Evolutionary conservation across 1,139 yeast genomes (phyloP), one percentile per base, ranked within the genome.

Genomic region (Diutina mesorugosa): DNA sequence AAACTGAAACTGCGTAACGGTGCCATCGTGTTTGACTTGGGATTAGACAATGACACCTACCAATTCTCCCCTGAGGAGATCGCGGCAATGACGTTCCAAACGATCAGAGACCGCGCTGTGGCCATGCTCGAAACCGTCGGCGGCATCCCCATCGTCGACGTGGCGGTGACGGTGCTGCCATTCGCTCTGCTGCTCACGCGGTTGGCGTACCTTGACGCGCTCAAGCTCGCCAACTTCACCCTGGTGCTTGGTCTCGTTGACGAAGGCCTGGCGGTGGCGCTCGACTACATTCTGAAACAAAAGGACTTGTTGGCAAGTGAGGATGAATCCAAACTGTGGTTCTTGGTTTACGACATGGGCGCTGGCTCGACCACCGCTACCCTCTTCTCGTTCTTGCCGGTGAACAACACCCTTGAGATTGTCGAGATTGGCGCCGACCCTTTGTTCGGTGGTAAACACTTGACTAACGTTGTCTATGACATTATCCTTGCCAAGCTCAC

Each of bases 351-450:
- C 68, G 99, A 93, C 67, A 81, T 87, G 79, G 99, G 99, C 56
- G 95, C 97, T 2, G 96, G 96, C 1, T 84, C 95, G 0, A 87
- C 96, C 0, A 82, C 85, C 58, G 96, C 97, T 3, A 87, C 98
- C 0, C 72, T 93, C 41, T 83, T 91, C 57, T 83, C 93, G 1
- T 74, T 84, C 60, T 71, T 73, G 47, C 80, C 80, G 41, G 77
- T 77, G 59, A 72, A 72, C 58, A 69, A 72, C 47, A 65, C 75
- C 14, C 72, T 90, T 56, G 87, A 83, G 58, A 78, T 90, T 45
- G 87, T 85, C 65, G 90, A 89, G 45, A 79, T 84, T 59, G 91
- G 93, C 0, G 82, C 70, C 64, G 90, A 86, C 65, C 73, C 75
- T 21, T 62, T 71, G 1, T 72, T 90, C 55, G 95, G 97, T 55